Percentiles rank a stretch among this genome's conserved stretches.
phyloP scores from a whole-genome alignment of 2,329 filamentous ascomycete genomes.

The Trichoderma hamatum region DNA sequence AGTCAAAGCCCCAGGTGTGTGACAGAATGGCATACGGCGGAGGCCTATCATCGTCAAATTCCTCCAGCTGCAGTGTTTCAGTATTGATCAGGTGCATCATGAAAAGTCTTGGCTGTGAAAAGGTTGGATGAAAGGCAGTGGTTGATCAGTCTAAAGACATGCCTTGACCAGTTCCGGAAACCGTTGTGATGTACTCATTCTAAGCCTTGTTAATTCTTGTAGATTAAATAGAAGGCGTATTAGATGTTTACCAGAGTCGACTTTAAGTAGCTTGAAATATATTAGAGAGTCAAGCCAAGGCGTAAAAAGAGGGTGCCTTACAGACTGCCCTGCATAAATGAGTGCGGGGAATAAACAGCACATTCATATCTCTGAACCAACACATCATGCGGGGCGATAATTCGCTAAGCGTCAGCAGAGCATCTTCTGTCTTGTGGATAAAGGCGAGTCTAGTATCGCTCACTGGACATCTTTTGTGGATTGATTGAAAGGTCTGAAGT shows the following conservation, averaged over 20 bases:
- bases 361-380: too few species aligned
- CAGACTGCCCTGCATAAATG: too few species aligned
- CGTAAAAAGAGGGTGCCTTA: background rate
- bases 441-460: too few species aligned
- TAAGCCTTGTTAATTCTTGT: too few species aligned
- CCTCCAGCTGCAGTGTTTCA: constrained; percentile 29
- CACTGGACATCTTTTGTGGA: too few species aligned
- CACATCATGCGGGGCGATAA: too few species aligned
- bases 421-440: too few species aligned
- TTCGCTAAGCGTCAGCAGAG: too few species aligned
- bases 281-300: background rate
- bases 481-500: background rate
- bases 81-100: constrained; percentile 34
- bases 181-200: background rate
- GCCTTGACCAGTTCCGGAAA: background rate
- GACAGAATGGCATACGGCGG: constrained; percentile 39
- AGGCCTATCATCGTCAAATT: constrained; percentile 26
- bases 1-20: constrained; percentile 36
- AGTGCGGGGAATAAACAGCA: too few species aligned
- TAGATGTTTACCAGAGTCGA: background rate
- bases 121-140: background rate
- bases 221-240: background rate
- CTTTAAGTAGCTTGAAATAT: background rate
- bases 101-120: background rate
- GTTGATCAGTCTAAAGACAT: too few species aligned